Evolutionary conservation across 768 basidiomycete genomes (phyloP).

Genomic region (Mycena vitilis): DNA sequence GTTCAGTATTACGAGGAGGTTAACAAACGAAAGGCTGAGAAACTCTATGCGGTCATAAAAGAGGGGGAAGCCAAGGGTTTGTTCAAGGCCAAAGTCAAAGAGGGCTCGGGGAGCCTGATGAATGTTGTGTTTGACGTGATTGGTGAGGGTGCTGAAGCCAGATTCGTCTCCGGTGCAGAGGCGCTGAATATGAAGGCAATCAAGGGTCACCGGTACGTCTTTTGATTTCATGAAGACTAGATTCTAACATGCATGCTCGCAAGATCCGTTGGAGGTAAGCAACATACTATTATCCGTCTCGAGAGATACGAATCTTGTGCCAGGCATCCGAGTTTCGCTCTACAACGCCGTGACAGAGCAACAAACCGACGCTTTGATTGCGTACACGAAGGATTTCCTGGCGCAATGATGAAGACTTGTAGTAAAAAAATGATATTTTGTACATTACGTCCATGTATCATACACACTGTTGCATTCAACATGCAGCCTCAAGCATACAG

Average conservation of each 20-base stretch:
- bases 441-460: background rate
- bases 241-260: slow-evolving; percentile 9
- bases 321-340: slow-evolving; percentile 84
- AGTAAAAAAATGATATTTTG: background rate
- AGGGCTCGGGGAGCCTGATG: slow-evolving; percentile 92
- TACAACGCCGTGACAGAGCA: slow-evolving; percentile 91
- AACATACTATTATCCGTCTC: background rate
- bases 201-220: slow-evolving; percentile 90
- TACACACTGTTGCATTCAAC: background rate
- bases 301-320: background rate
- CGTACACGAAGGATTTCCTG: slow-evolving; percentile 70
- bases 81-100: slow-evolving; percentile 76
- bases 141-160: slow-evolving; percentile 77
- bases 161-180: slow-evolving; percentile 87
- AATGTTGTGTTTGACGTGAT: slow-evolving; percentile 89
- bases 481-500: background rate
- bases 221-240: slow-evolving; percentile 5
- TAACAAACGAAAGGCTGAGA: slow-evolving; percentile 80
- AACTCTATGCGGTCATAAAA: slow-evolving; percentile 79
- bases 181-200: slow-evolving; percentile 83
- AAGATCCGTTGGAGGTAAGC: slow-evolving; percentile 37
- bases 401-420: slow-evolving; percentile 15
- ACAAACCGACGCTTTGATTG: slow-evolving; percentile 70
- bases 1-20: slow-evolving; percentile 70
- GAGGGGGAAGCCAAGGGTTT: slow-evolving; percentile 79